A percentile compares a stretch with the other conserved stretches of the same genome.
Conservation (phyloP, 2,329 filamentous ascomycete species). For the Coleophoma cylindrospora region DNA sequence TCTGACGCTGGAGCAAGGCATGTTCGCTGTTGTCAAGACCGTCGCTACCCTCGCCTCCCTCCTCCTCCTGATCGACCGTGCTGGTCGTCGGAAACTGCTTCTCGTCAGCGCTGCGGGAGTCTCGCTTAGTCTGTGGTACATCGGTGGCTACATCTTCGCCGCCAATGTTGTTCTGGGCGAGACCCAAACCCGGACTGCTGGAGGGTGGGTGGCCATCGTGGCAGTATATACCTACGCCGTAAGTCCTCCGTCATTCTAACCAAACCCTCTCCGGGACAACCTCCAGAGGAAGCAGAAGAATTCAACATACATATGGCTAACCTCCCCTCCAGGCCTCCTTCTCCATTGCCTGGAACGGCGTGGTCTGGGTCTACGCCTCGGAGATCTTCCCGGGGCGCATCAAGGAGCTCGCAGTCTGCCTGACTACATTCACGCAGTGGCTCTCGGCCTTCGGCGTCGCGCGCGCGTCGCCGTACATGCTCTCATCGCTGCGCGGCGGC, state of each 20-base stretch:
- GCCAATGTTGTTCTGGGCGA: constrained; percentile 8
- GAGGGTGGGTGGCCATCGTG: constrained; percentile 16
- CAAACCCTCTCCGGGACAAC: too few species aligned
- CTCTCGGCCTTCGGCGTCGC: constrained; percentile 13
- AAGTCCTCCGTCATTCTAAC: background rate
- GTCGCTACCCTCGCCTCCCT: constrained; percentile 34
- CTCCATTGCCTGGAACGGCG: constrained; percentile 22
- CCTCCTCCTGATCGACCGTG: constrained; percentile 53
- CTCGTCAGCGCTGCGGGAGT: constrained; percentile 11
- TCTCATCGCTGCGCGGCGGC: constrained; percentile 10
- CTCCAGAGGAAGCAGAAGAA: too few species aligned
- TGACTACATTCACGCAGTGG: constrained; percentile 17
- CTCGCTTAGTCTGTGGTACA: constrained; percentile 16
- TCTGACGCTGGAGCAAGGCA: constrained; percentile 6
- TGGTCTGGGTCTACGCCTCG: constrained; percentile 21
- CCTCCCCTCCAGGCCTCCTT: constrained; percentile 14
- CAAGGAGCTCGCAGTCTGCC: constrained; percentile 16
- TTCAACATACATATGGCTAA: background rate
- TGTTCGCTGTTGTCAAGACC: constrained; percentile 17
- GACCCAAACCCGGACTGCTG: constrained; percentile 6
- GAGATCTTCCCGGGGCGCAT: constrained; percentile 21
- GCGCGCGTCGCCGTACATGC: constrained; percentile 14
- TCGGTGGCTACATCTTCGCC: constrained; percentile 18
- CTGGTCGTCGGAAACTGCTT: constrained; percentile 46
- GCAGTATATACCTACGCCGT: constrained; percentile 19